Percentiles rank a stretch among this genome's conserved stretches.
Conservation (phyloP, 2,329 filamentous ascomycete genomes). For the Aspergillus unguis region DNA sequence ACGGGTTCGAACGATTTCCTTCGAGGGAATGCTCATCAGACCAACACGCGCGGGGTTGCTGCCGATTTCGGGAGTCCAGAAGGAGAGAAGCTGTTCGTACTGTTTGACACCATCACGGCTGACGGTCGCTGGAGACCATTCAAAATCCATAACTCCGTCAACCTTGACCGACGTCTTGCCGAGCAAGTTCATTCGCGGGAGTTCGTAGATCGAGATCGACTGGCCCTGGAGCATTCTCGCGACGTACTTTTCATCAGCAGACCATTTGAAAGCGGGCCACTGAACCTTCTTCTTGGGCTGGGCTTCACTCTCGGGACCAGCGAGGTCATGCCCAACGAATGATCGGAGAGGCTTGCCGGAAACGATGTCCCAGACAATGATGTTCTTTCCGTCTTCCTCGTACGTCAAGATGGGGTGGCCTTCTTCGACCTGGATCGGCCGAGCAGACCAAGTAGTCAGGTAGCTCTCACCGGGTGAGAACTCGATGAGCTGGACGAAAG, state of each 20-base stretch:
- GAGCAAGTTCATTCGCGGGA: slow-evolving; percentile 82
- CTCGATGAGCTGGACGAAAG: slow-evolving; percentile 90
- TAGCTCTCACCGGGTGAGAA: slow-evolving; percentile 94
- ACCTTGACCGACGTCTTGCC: slow-evolving; percentile 94
- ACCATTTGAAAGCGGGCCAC: slow-evolving; percentile 99
- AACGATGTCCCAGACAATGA: slow-evolving; percentile 96
- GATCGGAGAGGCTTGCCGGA: slow-evolving; percentile 87
- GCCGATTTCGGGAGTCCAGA: slow-evolving; percentile 97
- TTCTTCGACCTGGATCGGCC: slow-evolving; percentile 88
- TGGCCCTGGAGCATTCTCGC: slow-evolving; percentile 84
- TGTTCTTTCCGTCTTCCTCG: slow-evolving; percentile 98
- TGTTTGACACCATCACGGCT: slow-evolving; percentile 80
- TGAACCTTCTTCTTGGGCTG: slow-evolving; percentile 86
- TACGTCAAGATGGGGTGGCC: slow-evolving; percentile 72
- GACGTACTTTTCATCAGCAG: slow-evolving; percentile 93
- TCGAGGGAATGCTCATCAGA: slow-evolving; percentile 92
- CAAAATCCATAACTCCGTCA: slow-evolving; percentile 94
- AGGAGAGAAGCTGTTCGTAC: slow-evolving; percentile 95
- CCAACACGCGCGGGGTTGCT: slow-evolving; percentile 97
- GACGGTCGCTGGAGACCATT: slow-evolving; percentile 86
- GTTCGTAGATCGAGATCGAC: slow-evolving; percentile 87
- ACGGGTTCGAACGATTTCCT: slow-evolving; percentile 87
- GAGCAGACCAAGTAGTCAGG: slow-evolving; percentile 92
- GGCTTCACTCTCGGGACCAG: slow-evolving; percentile 59
- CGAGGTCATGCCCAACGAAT: slow-evolving; percentile 81